These are phyloP conservation scores for Rhynchospora tenuis DNA, from an alignment of 176 grass and related monocot species.

Conservation along the genomic window DNA sequence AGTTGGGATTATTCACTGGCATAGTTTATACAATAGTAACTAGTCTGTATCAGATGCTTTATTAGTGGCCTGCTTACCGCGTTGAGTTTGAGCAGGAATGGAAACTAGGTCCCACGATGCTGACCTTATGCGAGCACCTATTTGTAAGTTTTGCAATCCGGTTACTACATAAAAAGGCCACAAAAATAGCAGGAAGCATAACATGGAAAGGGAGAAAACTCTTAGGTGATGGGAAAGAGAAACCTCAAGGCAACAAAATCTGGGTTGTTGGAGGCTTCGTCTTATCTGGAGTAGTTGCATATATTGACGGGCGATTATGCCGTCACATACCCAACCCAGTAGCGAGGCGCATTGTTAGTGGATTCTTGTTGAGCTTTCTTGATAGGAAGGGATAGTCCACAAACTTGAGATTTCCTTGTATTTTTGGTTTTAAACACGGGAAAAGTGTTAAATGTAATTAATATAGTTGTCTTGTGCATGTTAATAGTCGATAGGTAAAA, in stretches of 20 bases:
- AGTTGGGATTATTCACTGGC: neutral
- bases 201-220: conserved; percentile 28
- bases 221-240: neutral
- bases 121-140: conserved; percentile 71
- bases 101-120: conserved; percentile 60
- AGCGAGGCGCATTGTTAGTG: conserved; percentile 67
- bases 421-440: neutral
- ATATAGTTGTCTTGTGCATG: neutral
- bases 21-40: neutral
- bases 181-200: conserved; percentile 29
- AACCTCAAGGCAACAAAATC: conserved; percentile 23
- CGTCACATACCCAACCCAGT: conserved; percentile 79
- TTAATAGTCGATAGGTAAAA: neutral
- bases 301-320: conserved; percentile 65
- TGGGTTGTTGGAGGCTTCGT: conserved; percentile 54
- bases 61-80: neutral
- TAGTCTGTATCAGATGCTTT: neutral
- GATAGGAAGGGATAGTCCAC: conserved; percentile 34
- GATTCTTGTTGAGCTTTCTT: conserved; percentile 76
- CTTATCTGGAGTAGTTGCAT: conserved; percentile 60
- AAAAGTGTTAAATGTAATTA: neutral
- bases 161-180: conserved; percentile 45
- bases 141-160: conserved; percentile 76
- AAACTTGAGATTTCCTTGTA: neutral
- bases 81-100: conserved; percentile 52